These are phyloP conservation scores for Juncus effusus DNA, from an alignment of 176 grass and related monocot species.

Conservation along the genomic window DNA sequence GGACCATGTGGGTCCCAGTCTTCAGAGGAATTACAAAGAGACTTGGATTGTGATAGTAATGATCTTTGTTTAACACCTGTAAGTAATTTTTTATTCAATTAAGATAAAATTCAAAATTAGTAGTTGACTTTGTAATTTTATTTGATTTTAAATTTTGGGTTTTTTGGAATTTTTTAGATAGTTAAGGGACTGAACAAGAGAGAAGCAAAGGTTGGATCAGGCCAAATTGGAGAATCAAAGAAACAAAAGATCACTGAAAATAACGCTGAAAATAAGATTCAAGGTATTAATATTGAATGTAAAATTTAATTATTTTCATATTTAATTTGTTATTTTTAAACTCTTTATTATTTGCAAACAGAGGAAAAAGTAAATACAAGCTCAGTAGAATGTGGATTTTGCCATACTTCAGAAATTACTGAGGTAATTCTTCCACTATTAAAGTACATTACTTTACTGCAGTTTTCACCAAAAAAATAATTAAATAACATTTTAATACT, in stretches of 20 bases:
- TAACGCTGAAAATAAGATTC: conserved; percentile 16
- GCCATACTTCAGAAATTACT: conserved; percentile 45
- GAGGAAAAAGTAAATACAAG: conserved; percentile 24
- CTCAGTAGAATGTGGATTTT: conserved; percentile 62
- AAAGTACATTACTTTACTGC: neutral
- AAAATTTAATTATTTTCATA: neutral
- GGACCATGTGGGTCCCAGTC: conserved; percentile 49
- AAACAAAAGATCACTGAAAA: conserved; percentile 38
- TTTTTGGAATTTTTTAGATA: conserved; percentile 37
- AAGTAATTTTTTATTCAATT: conserved; percentile 9
- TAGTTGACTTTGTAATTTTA: no score
- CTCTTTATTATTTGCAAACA: conserved; percentile 22
- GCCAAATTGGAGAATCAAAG: conserved; percentile 49
- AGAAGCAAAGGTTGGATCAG: conserved; percentile 34
- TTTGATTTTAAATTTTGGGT: no score
- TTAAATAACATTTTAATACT: conserved; percentile 18
- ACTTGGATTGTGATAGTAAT: conserved; percentile 72
- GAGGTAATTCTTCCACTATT: conserved; percentile 36
- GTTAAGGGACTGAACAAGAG: conserved; percentile 36
- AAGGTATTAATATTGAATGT: neutral
- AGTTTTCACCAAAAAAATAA: neutral
- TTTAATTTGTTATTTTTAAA: neutral
- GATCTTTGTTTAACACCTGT: conserved; percentile 58
- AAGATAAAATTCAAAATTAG: neutral
- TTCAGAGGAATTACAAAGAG: conserved; percentile 40